Evolutionary conservation across 352 stramenopile genomes (phyloP), one percentile per base, ranked within the genome.

Genomic region (Phytophthora pistaciae): DNA sequence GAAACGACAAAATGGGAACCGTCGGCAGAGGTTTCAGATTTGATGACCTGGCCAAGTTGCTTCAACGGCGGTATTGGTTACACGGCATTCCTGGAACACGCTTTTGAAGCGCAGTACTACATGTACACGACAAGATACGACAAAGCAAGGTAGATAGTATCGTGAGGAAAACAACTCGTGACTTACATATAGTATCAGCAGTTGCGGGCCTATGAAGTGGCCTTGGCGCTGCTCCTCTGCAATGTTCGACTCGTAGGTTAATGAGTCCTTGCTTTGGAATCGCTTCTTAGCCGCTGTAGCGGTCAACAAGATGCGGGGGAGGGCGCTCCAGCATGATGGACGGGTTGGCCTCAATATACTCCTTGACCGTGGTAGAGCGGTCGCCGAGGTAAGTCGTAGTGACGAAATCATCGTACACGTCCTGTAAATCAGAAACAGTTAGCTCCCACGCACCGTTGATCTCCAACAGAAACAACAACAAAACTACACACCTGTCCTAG

Each of bases 361-460:
- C 67, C 68, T 88, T 66, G 66, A 98, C 84, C 3, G 89, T 95
- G 11, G 93, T 98, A 49, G 68, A 86, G 63, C 95, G 84, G 80
- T 98, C 93, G 46, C 91, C 90, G 16, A 98, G 81, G 71, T 90
- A 98, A 20, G 93, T 98, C n/a, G 96, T 94, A 68, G 90, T 69
- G 2, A 98, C 74, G 74, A 98, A 98, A 38, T 92, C 77, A 5
- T 87, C 68, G 69, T 91, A 90, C 27, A 92, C 79, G 8, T 86
- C 74, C 79, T 87, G 31, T n/a, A 66, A 20, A 56, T 4, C 60
- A 48, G 7, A 49, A 7, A 23, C 0, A 1, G 42, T 21, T 49
- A 44, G 38, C 11, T n/a, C 38, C 6, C 14, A 18, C 13, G 5
- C 4, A 33, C 29, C 5, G 29, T 33, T 2, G 29, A 33, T 33